Conservation (phyloP, 169 alveolate genomes). For the Eimeria brunetti region DNA sequence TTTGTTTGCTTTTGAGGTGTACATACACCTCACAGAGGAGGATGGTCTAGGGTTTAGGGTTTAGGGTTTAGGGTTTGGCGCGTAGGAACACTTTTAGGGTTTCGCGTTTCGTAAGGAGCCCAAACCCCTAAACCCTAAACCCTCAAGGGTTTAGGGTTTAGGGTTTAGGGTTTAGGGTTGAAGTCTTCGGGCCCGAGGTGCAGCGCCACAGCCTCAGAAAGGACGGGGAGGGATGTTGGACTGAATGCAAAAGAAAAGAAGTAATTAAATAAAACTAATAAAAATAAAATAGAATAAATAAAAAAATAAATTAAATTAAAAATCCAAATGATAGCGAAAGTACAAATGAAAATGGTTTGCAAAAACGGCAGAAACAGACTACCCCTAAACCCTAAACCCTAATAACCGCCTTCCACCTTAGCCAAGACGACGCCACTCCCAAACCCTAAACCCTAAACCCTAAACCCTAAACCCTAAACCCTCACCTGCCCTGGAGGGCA, state of each 20-base stretch:
- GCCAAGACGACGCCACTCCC: no score
- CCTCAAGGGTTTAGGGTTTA: no score
- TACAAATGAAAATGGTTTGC: no score
- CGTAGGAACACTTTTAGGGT: neutral
- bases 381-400: neutral
- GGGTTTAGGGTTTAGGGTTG: neutral
- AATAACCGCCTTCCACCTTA: no score
- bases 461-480: neutral
- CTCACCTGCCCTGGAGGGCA: constrained; percentile 6
- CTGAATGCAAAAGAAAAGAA: neutral
- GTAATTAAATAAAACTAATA: no score
- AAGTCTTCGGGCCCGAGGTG: constrained; percentile 20
- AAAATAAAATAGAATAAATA: no score
- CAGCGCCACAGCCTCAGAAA: constrained; percentile 18
- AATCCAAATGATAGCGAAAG: no score
- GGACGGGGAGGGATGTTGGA: neutral
- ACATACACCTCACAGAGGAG: neutral
- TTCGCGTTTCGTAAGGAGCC: neutral
- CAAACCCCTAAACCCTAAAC: neutral
- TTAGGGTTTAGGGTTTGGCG: constrained; percentile 7
- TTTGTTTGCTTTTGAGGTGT: neutral
- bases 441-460: neutral
- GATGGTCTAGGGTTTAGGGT: neutral
- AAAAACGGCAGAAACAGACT: no score
- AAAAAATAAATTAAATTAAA: neutral